A percentile compares a stretch with the other conserved stretches of the same genome.
phyloP scores from a whole-genome alignment of 805 yeast species.

The Clavispora asparagi region DNA sequence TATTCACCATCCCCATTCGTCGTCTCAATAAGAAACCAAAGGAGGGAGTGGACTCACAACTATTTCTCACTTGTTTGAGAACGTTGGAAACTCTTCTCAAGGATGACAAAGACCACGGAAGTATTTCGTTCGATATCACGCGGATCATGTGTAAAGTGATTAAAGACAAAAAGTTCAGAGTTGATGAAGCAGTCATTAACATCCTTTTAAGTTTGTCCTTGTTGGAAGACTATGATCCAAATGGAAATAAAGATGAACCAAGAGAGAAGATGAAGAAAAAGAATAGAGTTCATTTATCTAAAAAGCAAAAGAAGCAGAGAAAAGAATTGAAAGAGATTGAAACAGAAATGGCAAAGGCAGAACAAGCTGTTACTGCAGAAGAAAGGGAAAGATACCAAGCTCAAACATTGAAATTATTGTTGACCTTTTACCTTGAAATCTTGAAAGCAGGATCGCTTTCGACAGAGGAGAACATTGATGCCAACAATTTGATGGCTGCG shows the following conservation, averaged over 20 bases:
- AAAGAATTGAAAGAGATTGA: constrained; percentile 86
- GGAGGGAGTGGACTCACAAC: constrained; percentile 38
- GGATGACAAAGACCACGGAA: constrained; percentile 78
- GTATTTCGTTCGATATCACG: constrained; percentile 68
- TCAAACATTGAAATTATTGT: constrained; percentile 67
- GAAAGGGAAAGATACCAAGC: constrained; percentile 84
- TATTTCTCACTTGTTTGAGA: constrained; percentile 56
- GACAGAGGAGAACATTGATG: constrained; percentile 39
- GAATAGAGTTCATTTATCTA: constrained; percentile 87
- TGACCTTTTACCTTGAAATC: constrained; percentile 73
- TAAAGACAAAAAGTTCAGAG: constrained; percentile 67
- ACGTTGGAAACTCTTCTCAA: constrained; percentile 64
- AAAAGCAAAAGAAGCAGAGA: constrained; percentile 80
- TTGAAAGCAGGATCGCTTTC: constrained; percentile 43
- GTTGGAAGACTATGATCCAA: constrained; percentile 68
- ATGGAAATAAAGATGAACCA: constrained; percentile 39
- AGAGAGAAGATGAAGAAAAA: constrained; percentile 64
- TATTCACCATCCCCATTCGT: constrained; percentile 61
- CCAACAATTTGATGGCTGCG: constrained; percentile 60
- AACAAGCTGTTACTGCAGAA: constrained; percentile 79
- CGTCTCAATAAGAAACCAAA: constrained; percentile 61
- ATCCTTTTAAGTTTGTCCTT: constrained; percentile 63
- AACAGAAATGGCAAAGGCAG: constrained; percentile 83
- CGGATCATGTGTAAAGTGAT: constrained; percentile 65
- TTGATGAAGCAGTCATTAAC: constrained; percentile 78